Evolutionary conservation across 2,329 filamentous ascomycete genomes (phyloP).

Genomic region (Aspergillus ustus): DNA sequence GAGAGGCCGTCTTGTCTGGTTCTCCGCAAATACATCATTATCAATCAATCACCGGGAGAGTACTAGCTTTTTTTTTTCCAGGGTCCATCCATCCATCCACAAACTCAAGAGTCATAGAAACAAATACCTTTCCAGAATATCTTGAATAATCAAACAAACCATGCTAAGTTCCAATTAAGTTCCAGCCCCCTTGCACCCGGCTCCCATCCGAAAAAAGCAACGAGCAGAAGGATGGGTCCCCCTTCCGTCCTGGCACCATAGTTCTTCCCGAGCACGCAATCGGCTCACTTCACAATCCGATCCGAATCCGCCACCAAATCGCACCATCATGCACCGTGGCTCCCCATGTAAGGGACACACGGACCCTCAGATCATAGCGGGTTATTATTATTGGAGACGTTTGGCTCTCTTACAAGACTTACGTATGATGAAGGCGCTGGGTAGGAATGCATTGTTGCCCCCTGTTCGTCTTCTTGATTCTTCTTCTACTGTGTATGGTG

Average conservation of each 20-base stretch:
- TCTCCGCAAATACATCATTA: neutral
- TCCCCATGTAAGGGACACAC: neutral
- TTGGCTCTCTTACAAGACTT: neutral
- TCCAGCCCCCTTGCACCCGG: neutral
- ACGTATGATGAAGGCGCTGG: neutral
- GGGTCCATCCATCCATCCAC: neutral
- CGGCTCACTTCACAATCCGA: slow-evolving; percentile 2
- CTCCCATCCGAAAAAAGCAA: slow-evolving; percentile 13
- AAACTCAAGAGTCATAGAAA: neutral
- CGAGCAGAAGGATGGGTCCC: neutral
- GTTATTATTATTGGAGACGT: neutral
- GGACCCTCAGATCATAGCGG: neutral
- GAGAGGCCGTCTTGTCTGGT: too few relatives aligned
- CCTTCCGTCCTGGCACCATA: slow-evolving; percentile 14
- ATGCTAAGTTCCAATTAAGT: neutral
- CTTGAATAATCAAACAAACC: neutral
- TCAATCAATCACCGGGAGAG: neutral
- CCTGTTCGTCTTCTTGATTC: neutral
- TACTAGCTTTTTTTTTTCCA: neutral
- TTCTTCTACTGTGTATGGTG: neutral
- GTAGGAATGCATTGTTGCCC: neutral
- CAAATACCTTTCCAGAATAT: neutral
- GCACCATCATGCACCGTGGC: neutral
- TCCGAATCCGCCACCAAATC: neutral
- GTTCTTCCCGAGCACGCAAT: slow-evolving; percentile 23